phyloP scores from a whole-genome alignment of 2,329 filamentous ascomycete genomes.

The Bipolaris zeicola region DNA sequence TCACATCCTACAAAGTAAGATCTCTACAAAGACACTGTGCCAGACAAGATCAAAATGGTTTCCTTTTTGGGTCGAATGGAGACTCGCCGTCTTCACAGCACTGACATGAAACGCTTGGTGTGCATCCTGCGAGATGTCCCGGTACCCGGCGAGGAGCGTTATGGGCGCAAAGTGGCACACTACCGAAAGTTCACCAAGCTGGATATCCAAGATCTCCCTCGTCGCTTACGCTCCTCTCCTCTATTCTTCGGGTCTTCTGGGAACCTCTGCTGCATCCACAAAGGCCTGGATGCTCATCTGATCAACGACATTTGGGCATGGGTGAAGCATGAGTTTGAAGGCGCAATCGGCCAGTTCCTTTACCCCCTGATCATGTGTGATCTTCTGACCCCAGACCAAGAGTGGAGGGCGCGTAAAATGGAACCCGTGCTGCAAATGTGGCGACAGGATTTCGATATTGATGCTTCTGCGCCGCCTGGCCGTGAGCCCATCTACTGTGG shows the following conservation, averaged over 20 bases:
- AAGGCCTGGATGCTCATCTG: conserved; percentile 25
- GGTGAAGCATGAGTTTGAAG: conserved; percentile 32
- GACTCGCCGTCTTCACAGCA: conserved; percentile 24
- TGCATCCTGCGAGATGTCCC: conserved; percentile 24
- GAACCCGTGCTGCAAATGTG: conserved; percentile 41
- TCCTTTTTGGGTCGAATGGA: conserved; percentile 17
- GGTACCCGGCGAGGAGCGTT: not conserved
- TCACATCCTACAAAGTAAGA: not conserved
- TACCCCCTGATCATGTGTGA: conserved; percentile 33
- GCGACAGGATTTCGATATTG: conserved; percentile 21
- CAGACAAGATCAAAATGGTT: conserved; percentile 10
- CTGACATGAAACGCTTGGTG: conserved; percentile 34
- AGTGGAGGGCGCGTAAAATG: conserved; percentile 28
- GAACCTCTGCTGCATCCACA: conserved; percentile 33
- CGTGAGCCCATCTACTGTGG: conserved; percentile 22
- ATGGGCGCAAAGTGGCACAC: not conserved
- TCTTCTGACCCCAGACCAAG: conserved; percentile 21
- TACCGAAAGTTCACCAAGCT: conserved; percentile 18
- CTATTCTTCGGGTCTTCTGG: conserved; percentile 12
- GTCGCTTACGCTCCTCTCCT: conserved; percentile 27
- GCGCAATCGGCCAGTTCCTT: conserved; percentile 30
- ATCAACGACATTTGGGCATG: conserved; percentile 31
- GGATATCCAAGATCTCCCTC: conserved; percentile 29
- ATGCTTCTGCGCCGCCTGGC: conserved; percentile 21
- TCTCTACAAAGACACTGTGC: not conserved